Conservation (phyloP, 495 filamentous ascomycete species). For the Tuber magnatum region DNA sequence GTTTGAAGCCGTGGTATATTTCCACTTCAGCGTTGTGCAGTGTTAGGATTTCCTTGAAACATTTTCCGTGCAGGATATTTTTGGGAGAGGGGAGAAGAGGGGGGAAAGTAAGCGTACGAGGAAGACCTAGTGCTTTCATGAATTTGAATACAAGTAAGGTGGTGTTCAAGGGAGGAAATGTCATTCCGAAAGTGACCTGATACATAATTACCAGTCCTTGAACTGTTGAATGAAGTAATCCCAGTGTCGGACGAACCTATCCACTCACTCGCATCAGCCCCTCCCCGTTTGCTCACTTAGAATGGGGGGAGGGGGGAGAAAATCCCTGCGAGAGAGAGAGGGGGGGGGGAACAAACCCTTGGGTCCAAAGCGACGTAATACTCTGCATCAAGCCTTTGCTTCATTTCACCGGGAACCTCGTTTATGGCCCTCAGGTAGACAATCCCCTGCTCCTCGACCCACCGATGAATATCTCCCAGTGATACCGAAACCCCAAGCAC, state of each 20-base stretch:
- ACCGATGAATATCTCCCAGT: slow-evolving; percentile 57
- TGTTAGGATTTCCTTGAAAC: no score
- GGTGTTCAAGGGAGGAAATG: slow-evolving; percentile 64
- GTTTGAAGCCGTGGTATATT: slow-evolving; percentile 56
- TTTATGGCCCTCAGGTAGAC: slow-evolving; percentile 44
- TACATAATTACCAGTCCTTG: slow-evolving; percentile 57
- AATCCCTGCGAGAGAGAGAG: background rate
- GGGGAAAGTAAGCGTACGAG: slow-evolving; percentile 50
- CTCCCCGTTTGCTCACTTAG: background rate
- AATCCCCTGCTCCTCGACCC: slow-evolving; percentile 41
- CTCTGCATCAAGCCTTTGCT: slow-evolving; percentile 55
- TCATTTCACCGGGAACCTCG: slow-evolving; percentile 59
- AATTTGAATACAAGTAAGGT: slow-evolving; percentile 61
- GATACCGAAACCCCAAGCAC: slow-evolving; percentile 59
- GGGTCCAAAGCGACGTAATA: slow-evolving; percentile 55
- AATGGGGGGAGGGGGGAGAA: background rate
- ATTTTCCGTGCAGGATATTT: background rate
- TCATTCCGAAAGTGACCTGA: slow-evolving; percentile 58
- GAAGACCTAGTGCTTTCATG: slow-evolving; percentile 66
- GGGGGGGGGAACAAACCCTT: slow-evolving; percentile 43
- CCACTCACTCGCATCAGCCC: slow-evolving; percentile 28
- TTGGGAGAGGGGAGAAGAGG: background rate
- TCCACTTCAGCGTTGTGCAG: slow-evolving; percentile 50
- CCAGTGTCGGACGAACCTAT: slow-evolving; percentile 43
- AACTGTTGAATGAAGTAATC: slow-evolving; percentile 58